Conservation (phyloP, 2,329 filamentous ascomycete genomes). For the Claviceps pazoutovae region DNA sequence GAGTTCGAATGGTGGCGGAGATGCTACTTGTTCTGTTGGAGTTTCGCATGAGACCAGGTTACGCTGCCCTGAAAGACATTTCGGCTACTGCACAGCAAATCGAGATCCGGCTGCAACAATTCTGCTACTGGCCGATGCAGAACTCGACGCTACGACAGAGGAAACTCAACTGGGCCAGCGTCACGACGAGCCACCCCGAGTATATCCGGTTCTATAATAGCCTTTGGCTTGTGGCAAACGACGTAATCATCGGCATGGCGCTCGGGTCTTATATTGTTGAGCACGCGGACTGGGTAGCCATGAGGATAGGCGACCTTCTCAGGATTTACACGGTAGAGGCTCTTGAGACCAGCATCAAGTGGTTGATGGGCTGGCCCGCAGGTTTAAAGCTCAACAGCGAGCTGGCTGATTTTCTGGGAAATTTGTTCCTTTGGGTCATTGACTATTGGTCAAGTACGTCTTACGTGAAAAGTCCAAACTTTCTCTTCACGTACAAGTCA, state of each 20-base stretch:
- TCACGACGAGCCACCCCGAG: conserved; percentile 88
- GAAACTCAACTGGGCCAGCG: conserved; percentile 87
- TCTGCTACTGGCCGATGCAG: conserved; percentile 98
- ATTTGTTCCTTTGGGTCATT: conserved; percentile 95
- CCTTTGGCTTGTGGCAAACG: conserved; percentile 94
- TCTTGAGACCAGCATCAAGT: conserved; percentile 75
- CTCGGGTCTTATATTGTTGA: conserved; percentile 95
- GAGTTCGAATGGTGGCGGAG: conserved; percentile 70
- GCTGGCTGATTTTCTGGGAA: conserved; percentile 82
- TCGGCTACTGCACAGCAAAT: conserved; percentile 95
- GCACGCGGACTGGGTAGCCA: conserved; percentile 73
- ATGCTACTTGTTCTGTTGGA: conserved; percentile 66
- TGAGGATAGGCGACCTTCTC: conserved; percentile 62
- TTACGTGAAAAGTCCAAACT: neutral
- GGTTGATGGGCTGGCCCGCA: conserved; percentile 92
- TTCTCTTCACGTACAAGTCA: conserved; percentile 7
- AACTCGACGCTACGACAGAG: conserved; percentile 82
- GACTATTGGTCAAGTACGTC: conserved; percentile 81
- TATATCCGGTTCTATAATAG: conserved; percentile 99
- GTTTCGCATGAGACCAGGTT: conserved; percentile 65
- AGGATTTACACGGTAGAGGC: conserved; percentile 77
- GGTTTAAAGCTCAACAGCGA: conserved; percentile 92
- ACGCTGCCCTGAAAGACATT: conserved; percentile 82
- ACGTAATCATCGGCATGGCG: conserved; percentile 96
- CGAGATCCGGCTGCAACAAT: conserved; percentile 91